Evolutionary conservation across 108 stramenopile genomes (phyloP), one percentile per base, ranked within the genome.

Genomic region (Discostella stelligeroides): DNA sequence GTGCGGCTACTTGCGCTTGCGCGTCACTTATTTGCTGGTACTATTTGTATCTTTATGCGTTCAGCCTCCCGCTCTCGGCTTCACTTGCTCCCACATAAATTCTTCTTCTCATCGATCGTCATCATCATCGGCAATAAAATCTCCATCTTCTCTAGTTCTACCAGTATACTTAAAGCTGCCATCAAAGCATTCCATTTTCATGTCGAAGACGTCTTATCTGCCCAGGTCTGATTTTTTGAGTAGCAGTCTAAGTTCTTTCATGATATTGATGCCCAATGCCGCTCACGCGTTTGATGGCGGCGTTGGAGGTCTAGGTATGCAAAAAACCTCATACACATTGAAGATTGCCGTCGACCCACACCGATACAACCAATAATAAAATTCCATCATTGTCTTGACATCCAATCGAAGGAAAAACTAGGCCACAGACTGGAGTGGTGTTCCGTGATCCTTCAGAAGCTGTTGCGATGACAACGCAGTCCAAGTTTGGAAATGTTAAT

Each of bases 341-440:
- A 56, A 14, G 30, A 38, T 56, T 18, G 34, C 38, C 57, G n/a
- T 58, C 57, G 14, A 27, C 28, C 10, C 53, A 25, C 28, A 28
- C 24, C 27, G 53, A 30, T 25, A 54, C 13, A 54, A 49, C 3
- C 34, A 34, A 34, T 34, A 34, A n/a, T n/a, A n/a, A n/a, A 34
- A 34, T 34, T 3, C 3, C 34, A 18, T 49, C 28, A 14, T n/a
- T n/a, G 24, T 27, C 4, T 27, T 27, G 7, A 25, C 27, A 5
- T 25, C 28, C n/a, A 30, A 15, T 28, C 53, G 23, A 8, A 63
- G 62, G 92, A 21, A 93, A 93, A 63, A 93, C 89, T 12, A 89
- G 87, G 57, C 92, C 89, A 11, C 67, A 82, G 50, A 93, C 92
- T 25, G 92, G 92, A 23, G 89, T 93, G 5, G 76, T 82, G 24